Evolutionary conservation across 179 eudicot species (phyloP).

Genomic region (Beta lomatogona): DNA sequence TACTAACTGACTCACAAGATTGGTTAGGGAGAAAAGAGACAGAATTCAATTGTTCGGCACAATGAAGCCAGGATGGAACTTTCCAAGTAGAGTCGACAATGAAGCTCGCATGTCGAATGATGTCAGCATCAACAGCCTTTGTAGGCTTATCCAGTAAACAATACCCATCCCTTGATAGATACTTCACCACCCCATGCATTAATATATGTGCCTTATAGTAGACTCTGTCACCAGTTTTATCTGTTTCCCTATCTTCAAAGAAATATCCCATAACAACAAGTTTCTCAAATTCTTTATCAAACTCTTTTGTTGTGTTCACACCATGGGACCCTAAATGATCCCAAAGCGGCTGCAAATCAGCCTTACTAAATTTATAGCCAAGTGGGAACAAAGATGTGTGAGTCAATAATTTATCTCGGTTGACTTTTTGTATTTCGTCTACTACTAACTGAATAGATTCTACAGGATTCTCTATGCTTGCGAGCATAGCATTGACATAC

Average conservation of each 20-base stretch:
- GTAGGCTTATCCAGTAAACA: not conserved
- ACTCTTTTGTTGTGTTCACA: constrained; percentile 5
- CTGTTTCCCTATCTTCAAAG: not conserved
- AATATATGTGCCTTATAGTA: constrained; percentile 9
- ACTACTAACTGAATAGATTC: not conserved
- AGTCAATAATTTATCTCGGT: not conserved
- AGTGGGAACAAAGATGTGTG: constrained; percentile 20
- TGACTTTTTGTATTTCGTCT: constrained; percentile 12
- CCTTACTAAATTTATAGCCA: not conserved
- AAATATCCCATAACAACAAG: constrained; percentile 6
- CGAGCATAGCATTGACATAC: not conserved
- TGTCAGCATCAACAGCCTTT: not conserved
- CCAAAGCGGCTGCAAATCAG: constrained; percentile 7
- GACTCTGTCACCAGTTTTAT: not conserved
- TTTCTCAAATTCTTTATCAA: constrained; percentile 21
- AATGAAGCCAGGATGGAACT: not conserved
- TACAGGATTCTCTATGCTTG: not conserved
- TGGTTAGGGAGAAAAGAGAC: not conserved
- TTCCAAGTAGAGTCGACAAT: not conserved
- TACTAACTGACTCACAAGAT: not conserved
- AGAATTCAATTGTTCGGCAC: not conserved
- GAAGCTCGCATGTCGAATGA: not conserved
- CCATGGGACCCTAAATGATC: not conserved
- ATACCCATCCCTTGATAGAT: not conserved
- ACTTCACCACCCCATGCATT: constrained; percentile 13